Evolutionary conservation across 305 asterid genomes (phyloP), one percentile per base, ranked within the genome.

Genomic region (Caryopteris hybrid): DNA sequence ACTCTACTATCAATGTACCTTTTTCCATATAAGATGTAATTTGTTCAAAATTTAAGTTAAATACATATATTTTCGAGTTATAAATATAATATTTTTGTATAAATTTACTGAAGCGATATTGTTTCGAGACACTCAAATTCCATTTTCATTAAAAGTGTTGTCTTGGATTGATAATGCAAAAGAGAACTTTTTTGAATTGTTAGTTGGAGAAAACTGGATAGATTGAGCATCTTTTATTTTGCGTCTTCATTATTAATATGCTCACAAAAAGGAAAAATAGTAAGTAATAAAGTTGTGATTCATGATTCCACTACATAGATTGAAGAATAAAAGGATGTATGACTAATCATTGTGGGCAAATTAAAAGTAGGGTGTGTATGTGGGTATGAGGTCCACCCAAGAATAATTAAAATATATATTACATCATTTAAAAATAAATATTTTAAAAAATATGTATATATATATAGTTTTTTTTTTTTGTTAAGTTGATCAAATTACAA

Each of bases 281-380:
- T 8, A 51, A n/a, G 60, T 45, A 68, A 64, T 63, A 82, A 82
- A 79, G 81, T 46, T 66, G 47, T 46, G 77, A 72, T 65, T 76
- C 84, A 82, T 79, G 79, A 79, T 79, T 82, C 80, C 87, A 74
- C 70, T 74, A 47, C 78, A 72, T 74, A 46, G 69, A 64, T 62
- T 66, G 36, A 76, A 72, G 74, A 73, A 74, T 61, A 62, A 74
- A 69, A 70, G 71, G 57, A 18, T 25, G 4, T 25, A 25, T 29
- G 17, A 41, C 18, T 68, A 61, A 73, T 78, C 73, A 78, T 78
- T 78, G 64, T 59, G 36, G 51, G 25, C 17, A 69, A 56, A 52
- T 36, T 59, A 57, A 64, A 62, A 39, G 64, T 42, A 48, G 41
- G 57, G 65, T 41, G 14, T 50, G n/a, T 12, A 6, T 33, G n/a